Conservation (phyloP, 345 rosid genomes). For the Dipteronia dyeriana region DNA sequence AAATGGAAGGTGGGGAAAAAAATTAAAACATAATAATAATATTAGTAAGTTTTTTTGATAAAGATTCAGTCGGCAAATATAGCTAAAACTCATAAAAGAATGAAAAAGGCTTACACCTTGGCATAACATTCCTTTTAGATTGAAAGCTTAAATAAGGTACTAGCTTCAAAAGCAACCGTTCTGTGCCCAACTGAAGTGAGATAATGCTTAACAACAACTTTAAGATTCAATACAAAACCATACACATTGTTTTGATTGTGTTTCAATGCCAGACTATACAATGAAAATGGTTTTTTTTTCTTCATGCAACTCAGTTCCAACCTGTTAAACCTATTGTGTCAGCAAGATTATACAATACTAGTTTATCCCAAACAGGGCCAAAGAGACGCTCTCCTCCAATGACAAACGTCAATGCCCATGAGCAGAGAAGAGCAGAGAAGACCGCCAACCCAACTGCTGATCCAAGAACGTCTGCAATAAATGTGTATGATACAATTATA, state of each 20-base stretch:
- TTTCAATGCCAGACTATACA: neutral
- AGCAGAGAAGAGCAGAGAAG: constrained; percentile 54
- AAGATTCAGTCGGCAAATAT: no score
- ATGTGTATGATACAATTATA: neutral
- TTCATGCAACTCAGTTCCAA: constrained; percentile 38
- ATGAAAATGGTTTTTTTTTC: no score
- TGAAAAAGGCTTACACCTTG: no score
- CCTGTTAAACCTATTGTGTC: constrained; percentile 86
- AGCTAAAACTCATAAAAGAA: no score
- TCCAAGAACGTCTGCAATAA: constrained; percentile 62
- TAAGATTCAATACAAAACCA: neutral
- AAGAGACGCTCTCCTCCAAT: constrained; percentile 84
- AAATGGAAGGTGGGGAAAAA: no score
- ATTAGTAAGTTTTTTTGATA: no score
- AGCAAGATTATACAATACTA: constrained; percentile 92
- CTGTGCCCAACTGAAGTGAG: neutral
- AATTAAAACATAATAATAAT: no score
- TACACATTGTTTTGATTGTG: neutral
- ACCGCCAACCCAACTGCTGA: constrained; percentile 79
- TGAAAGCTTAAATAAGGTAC: neutral
- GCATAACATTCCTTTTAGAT: no score
- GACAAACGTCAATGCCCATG: constrained; percentile 92
- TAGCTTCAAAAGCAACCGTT: neutral
- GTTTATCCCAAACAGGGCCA: constrained; percentile 80
- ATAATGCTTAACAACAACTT: neutral